Conservation (phyloP, 331 rosid species). For the Rhamnella rubrinervis region DNA sequence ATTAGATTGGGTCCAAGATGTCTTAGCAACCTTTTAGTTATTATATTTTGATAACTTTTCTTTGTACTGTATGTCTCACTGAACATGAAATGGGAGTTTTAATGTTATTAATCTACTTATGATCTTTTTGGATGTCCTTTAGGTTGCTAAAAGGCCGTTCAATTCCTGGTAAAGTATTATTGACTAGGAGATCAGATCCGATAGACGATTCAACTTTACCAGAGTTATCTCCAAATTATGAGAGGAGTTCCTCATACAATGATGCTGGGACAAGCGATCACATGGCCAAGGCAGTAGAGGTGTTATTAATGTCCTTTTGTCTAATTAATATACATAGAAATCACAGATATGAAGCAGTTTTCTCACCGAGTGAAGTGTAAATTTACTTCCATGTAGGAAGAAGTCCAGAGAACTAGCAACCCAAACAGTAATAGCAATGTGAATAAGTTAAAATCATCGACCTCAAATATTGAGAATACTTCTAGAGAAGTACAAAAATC, state of each 20-base stretch:
- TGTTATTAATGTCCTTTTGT: slow-evolving; percentile 6
- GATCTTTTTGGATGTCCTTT: slow-evolving; percentile 8
- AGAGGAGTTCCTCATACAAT: slow-evolving; percentile 57
- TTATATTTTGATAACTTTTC: no score
- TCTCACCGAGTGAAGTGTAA: slow-evolving; percentile 24
- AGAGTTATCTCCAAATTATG: slow-evolving; percentile 46
- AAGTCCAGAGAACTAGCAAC: slow-evolving; percentile 41
- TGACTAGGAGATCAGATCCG: slow-evolving; percentile 63
- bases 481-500: slow-evolving; percentile 55
- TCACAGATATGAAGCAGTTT: not conserved
- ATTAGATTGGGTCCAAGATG: no score
- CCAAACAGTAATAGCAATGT: slow-evolving; percentile 30
- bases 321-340: not conserved
- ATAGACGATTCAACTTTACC: slow-evolving; percentile 36
- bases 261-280: slow-evolving; percentile 62
- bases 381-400: slow-evolving; percentile 55
- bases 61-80: no score
- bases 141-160: slow-evolving; percentile 94
- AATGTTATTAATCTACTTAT: not conserved
- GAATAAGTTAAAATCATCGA: slow-evolving; percentile 48
- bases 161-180: slow-evolving; percentile 83
- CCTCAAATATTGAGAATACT: slow-evolving; percentile 34
- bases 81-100: not conserved
- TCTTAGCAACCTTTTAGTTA: no score
- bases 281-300: slow-evolving; percentile 51